Percentiles rank a stretch among this genome's conserved stretches.
Evolutionary conservation across 2,329 filamentous ascomycete species (phyloP).

Genomic region (Hypomyces rosellus): DNA sequence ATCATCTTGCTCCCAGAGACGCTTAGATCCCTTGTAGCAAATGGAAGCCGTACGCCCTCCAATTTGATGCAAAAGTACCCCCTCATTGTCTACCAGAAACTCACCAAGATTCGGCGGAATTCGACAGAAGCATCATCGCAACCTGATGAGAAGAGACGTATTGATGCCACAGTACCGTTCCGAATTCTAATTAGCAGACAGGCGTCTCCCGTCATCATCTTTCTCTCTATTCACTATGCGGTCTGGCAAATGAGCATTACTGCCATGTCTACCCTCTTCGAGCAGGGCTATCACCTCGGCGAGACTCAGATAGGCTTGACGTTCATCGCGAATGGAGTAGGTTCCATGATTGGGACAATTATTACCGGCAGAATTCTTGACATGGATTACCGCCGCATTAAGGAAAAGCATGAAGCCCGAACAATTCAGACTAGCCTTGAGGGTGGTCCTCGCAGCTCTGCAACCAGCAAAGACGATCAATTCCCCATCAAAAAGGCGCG

Average conservation of each 20-base stretch:
- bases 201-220: slow-evolving; percentile 41
- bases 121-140: slow-evolving; percentile 15
- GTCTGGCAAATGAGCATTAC: slow-evolving; percentile 51
- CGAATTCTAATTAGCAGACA: slow-evolving; percentile 40
- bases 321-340: slow-evolving; percentile 45
- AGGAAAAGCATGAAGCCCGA: slow-evolving; percentile 27
- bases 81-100: slow-evolving; percentile 26
- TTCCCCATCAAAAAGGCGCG: slow-evolving; percentile 48
- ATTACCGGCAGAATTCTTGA: slow-evolving; percentile 53
- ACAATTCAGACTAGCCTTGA: slow-evolving; percentile 41
- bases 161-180: slow-evolving; percentile 31
- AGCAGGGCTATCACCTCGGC: slow-evolving; percentile 51
- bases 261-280: slow-evolving; percentile 37
- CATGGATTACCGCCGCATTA: slow-evolving; percentile 60
- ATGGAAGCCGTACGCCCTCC: slow-evolving; percentile 43
- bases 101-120: slow-evolving; percentile 20
- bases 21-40: slow-evolving; percentile 41
- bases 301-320: slow-evolving; percentile 50
- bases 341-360: slow-evolving; percentile 40
- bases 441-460: slow-evolving; percentile 46
- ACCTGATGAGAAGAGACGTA: slow-evolving; percentile 8
- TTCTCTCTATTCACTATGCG: slow-evolving; percentile 44
- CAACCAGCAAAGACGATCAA: slow-evolving; percentile 39
- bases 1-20: slow-evolving; percentile 51
- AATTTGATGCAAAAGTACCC: slow-evolving; percentile 26